Evolutionary conservation across 768 basidiomycete genomes (phyloP).

Genomic region (Phylloporus rhodoxanthus): DNA sequence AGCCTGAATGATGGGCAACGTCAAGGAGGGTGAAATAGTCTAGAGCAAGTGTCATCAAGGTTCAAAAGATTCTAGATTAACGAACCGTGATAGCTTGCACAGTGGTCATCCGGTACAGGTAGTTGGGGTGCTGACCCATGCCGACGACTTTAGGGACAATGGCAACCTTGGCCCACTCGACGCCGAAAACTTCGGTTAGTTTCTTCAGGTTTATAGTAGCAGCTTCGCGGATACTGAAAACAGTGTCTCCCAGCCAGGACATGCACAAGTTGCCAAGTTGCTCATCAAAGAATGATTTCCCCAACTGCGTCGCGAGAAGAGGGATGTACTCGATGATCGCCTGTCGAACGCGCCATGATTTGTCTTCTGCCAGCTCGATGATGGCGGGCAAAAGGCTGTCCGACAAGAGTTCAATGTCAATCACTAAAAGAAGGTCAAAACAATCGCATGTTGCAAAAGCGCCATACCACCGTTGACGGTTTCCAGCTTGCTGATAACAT

Average conservation of each 20-base stretch:
- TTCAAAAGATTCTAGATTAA: slow-evolving; percentile 1
- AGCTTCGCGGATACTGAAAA: slow-evolving; percentile 97
- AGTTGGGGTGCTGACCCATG: slow-evolving; percentile 96
- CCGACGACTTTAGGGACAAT: slow-evolving; percentile 97
- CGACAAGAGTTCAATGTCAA: slow-evolving; percentile 91
- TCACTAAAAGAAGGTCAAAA: slow-evolving; percentile 50
- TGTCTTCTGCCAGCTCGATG: slow-evolving; percentile 96
- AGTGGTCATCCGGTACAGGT: slow-evolving; percentile 97
- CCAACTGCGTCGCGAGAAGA: slow-evolving; percentile 96
- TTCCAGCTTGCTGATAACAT: slow-evolving; percentile 98
- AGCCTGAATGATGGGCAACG: slow-evolving; percentile 72
- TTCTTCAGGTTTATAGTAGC: slow-evolving; percentile 96
- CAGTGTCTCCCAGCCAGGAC: slow-evolving; percentile 98
- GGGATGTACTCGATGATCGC: slow-evolving; percentile 99
- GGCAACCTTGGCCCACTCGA: slow-evolving; percentile 90
- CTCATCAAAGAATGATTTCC: slow-evolving; percentile 95
- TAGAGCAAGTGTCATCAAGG: slow-evolving; percentile 31
- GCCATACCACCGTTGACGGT: slow-evolving; percentile 79
- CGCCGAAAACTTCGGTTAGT: slow-evolving; percentile 95
- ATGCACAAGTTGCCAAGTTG: slow-evolving; percentile 95
- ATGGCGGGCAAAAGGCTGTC: slow-evolving; percentile 96
- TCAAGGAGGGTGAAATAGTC: slow-evolving; percentile 94
- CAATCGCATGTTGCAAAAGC: neutral
- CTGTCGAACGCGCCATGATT: slow-evolving; percentile 98
- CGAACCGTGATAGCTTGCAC: slow-evolving; percentile 95